A percentile compares a stretch with the other conserved stretches of the same genome.
Conservation (phyloP, 2,329 filamentous ascomycete species). For the Colletotrichum sp. region DNA sequence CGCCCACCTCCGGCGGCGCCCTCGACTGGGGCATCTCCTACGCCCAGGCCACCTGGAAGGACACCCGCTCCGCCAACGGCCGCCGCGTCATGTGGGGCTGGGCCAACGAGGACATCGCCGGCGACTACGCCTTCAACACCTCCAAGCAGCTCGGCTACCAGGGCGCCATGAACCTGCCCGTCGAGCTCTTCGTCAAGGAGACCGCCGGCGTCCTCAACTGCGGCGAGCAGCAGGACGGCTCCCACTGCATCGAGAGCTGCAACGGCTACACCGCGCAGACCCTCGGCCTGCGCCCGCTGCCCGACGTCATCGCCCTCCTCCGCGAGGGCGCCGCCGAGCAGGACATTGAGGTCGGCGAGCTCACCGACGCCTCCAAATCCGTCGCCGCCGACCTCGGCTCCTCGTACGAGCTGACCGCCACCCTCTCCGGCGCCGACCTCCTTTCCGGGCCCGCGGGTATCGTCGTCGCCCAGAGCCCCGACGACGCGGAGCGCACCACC, state of each 20-base stretch:
- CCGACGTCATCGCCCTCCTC: conserved; percentile 18
- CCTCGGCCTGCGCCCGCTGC: conserved; percentile 16
- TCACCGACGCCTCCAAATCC: background rate
- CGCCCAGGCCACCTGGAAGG: conserved; percentile 20
- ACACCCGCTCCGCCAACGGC: background rate
- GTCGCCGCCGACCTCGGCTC: conserved; percentile 3
- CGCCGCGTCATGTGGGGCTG: conserved; percentile 22
- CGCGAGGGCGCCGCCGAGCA: conserved; percentile 8
- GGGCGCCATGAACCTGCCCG: conserved; percentile 20
- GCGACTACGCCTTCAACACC: background rate
- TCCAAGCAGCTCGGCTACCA: conserved; percentile 18
- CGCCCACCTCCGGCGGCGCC: conserved; percentile 15
- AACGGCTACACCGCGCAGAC: conserved; percentile 16
- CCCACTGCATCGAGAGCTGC: conserved; percentile 8
- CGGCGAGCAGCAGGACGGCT: conserved; percentile 15
- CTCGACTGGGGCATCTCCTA: conserved; percentile 23
- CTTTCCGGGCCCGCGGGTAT: conserved; percentile 10
- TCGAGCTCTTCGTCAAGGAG: conserved; percentile 21
- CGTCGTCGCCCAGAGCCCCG: conserved; percentile 20
- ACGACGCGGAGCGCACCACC: conserved; percentile 16
- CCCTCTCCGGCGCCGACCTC: background rate
- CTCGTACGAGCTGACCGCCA: conserved; percentile 22
- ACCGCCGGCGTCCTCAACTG: conserved; percentile 19
- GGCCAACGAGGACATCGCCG: conserved; percentile 17
- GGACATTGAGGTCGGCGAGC: conserved; percentile 8